Evolutionary conservation across 1,284 basidiomycete genomes (phyloP).

Genomic region (Coriolopsis trogii): DNA sequence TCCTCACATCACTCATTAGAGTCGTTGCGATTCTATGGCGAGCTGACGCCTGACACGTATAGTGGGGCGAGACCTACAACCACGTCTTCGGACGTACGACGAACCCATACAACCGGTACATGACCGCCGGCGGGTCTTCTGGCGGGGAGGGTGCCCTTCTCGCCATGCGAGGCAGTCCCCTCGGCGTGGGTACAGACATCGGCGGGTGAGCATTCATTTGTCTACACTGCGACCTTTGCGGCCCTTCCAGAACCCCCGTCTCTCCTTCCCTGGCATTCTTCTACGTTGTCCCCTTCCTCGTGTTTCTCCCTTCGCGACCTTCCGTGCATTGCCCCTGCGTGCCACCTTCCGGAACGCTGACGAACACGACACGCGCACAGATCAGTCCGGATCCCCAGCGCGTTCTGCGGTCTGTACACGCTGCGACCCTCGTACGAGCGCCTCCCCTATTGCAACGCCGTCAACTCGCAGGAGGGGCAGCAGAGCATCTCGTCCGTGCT

Average conservation of each 20-base stretch:
- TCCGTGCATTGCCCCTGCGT: not conserved
- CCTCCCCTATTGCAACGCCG: conserved; percentile 51
- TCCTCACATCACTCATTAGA: not conserved
- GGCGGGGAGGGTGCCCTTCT: conserved; percentile 82
- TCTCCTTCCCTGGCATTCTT: not conserved
- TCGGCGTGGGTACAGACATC: conserved; percentile 84
- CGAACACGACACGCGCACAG: conserved; percentile 21
- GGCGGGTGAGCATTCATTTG: conserved; percentile 49
- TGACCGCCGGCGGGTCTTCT: conserved; percentile 78
- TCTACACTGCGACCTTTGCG: no score
- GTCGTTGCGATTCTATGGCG: not conserved
- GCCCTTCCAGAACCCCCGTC: not conserved
- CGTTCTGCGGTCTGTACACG: conserved; percentile 55
- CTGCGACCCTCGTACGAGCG: conserved; percentile 59
- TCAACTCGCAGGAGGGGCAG: conserved; percentile 52
- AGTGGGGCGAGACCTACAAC: conserved; percentile 47
- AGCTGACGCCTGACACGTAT: not conserved
- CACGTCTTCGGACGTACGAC: conserved; percentile 67
- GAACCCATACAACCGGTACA: conserved; percentile 71
- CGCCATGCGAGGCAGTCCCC: conserved; percentile 71
- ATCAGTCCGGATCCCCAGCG: conserved; percentile 55
- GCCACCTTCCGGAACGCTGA: not conserved
- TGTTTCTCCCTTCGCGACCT: not conserved
- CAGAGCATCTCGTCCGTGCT: conserved; percentile 56
- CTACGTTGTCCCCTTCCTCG: not conserved